phyloP scores from a whole-genome alignment of 345 rosid genomes.

The Carallia pectinifolia region DNA sequence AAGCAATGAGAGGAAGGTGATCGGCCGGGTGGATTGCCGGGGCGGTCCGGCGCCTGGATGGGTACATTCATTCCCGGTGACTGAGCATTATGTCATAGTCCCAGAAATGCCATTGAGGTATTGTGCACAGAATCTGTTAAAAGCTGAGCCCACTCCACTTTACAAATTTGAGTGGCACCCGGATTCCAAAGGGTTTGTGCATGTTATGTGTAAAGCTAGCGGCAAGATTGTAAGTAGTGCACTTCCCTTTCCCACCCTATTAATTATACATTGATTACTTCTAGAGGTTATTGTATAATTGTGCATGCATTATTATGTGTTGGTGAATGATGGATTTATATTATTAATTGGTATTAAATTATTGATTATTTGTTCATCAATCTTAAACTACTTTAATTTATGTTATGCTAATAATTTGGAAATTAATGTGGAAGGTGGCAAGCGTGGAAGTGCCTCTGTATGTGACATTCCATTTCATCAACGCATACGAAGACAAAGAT shows the following conservation, averaged over 20 bases:
- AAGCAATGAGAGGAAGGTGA: conserved; percentile 72
- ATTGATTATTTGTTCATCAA: too few species aligned
- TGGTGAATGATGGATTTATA: too few species aligned
- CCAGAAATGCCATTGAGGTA: conserved; percentile 96
- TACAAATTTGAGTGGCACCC: conserved; percentile 97
- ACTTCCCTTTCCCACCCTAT: neutral
- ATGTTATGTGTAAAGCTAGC: conserved; percentile 83
- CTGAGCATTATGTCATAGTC: conserved; percentile 70
- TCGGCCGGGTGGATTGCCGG: conserved; percentile 76
- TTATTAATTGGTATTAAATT: neutral
- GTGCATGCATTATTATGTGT: too few species aligned
- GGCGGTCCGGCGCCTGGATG: conserved; percentile 87
- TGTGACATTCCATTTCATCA: conserved; percentile 89
- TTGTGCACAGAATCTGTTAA: conserved; percentile 66
- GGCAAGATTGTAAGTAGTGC: conserved; percentile 65
- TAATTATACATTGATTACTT: neutral
- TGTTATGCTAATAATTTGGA: neutral
- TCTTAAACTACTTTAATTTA: neutral
- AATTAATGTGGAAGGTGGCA: conserved; percentile 47
- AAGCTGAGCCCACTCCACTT: conserved; percentile 89
- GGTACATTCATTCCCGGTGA: conserved; percentile 96
- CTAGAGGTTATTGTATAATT: neutral
- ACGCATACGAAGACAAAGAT: conserved; percentile 84
- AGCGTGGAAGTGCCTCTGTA: conserved; percentile 91
- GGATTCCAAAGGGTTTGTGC: conserved; percentile 60